phyloP scores from a whole-genome alignment of 2,329 filamentous ascomycete genomes.

The Colletotrichum sp. region DNA sequence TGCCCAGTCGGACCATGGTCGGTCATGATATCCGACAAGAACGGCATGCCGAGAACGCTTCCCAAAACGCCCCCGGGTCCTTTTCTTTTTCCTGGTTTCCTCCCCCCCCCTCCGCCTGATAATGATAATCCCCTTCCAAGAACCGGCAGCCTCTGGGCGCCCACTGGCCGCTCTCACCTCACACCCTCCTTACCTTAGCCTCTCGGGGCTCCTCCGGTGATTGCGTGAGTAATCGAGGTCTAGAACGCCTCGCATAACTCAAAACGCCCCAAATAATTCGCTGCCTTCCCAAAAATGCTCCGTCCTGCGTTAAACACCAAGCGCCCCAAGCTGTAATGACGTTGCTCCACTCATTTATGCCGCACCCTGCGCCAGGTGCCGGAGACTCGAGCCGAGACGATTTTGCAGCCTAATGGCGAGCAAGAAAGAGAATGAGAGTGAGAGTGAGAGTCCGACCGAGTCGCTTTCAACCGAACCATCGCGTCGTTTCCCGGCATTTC shows the following conservation, averaged over 20 bases:
- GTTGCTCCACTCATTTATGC: not conserved
- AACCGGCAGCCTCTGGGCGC: not conserved
- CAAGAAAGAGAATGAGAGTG: not conserved
- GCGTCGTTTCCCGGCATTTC: not conserved
- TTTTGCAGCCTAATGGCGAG: not conserved
- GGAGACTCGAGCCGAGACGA: not conserved
- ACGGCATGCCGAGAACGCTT: not conserved
- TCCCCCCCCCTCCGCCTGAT: not conserved
- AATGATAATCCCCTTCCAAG: not conserved
- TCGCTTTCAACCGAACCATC: not conserved
- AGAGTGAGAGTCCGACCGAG: not conserved
- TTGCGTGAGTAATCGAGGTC: not conserved
- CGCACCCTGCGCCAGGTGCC: not conserved
- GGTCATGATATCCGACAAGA: not conserved
- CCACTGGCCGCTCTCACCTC: not conserved
- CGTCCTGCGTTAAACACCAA: not conserved
- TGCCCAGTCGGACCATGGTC: not conserved
- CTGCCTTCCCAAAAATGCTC: not conserved
- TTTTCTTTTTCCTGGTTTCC: not conserved
- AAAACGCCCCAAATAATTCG: not conserved
- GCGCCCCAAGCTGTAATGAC: not conserved
- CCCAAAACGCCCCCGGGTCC: not conserved
- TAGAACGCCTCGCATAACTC: slow-evolving; percentile 10
- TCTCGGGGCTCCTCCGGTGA: not conserved
- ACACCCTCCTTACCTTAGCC: not conserved